A percentile compares a stretch with the other conserved stretches of the same genome.
Evolutionary conservation across 1,284 basidiomycete genomes (phyloP).

Genomic region (Fomitopsis palustris): DNA sequence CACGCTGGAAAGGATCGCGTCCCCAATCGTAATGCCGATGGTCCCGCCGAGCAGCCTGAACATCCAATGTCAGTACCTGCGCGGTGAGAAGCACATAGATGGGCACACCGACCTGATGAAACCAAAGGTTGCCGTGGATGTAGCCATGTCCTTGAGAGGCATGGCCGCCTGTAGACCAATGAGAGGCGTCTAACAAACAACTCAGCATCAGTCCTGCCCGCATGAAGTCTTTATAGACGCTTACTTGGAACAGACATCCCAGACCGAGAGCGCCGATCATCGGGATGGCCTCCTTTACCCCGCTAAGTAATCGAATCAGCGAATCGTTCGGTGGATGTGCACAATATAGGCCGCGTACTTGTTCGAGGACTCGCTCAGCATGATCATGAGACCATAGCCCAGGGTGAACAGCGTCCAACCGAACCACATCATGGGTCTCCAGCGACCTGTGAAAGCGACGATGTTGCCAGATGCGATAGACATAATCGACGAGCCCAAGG

Average conservation of each 20-base stretch:
- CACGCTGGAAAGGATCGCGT: slow-evolving; percentile 65
- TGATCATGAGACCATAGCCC: slow-evolving; percentile 68
- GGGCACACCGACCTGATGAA: slow-evolving; percentile 54
- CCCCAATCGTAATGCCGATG: slow-evolving; percentile 69
- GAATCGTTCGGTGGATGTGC: neutral
- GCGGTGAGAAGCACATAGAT: neutral
- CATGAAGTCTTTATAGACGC: slow-evolving; percentile 6
- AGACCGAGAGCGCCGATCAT: slow-evolving; percentile 58
- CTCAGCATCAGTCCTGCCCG: neutral
- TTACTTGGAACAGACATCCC: slow-evolving; percentile 62
- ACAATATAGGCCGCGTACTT: slow-evolving; percentile 38
- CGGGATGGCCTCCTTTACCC: slow-evolving; percentile 56
- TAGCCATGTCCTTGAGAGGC: slow-evolving; percentile 81
- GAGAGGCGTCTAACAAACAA: slow-evolving; percentile 48
- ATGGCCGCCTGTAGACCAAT: slow-evolving; percentile 78
- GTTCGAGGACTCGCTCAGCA: slow-evolving; percentile 39
- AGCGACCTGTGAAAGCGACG: slow-evolving; percentile 58
- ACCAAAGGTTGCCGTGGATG: slow-evolving; percentile 67
- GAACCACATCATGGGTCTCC: slow-evolving; percentile 62
- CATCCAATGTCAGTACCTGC: neutral
- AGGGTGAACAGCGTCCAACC: slow-evolving; percentile 52
- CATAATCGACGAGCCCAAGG: slow-evolving; percentile 55
- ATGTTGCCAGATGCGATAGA: slow-evolving; percentile 60
- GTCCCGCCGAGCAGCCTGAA: slow-evolving; percentile 72
- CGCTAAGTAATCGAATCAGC: slow-evolving; percentile 33